phyloP scores from a whole-genome alignment of 2,329 filamentous ascomycete species.

The Penicillium psychrosexuale region DNA sequence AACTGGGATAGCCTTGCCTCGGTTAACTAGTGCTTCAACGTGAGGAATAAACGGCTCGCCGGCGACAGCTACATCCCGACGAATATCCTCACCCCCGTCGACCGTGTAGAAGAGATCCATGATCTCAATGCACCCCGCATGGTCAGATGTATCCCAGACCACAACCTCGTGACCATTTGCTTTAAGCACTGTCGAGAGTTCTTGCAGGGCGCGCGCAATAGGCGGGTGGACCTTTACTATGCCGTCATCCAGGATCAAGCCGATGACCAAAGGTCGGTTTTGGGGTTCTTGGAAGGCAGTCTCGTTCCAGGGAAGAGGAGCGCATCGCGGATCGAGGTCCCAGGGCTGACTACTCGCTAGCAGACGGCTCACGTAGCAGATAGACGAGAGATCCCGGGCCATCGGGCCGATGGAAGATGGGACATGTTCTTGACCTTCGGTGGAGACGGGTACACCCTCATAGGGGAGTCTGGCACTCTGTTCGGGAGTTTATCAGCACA shows the following conservation, averaged over 20 bases:
- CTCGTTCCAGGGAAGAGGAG: slow-evolving; percentile 55
- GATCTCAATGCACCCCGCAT: slow-evolving; percentile 53
- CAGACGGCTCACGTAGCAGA: slow-evolving; percentile 50
- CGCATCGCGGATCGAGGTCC: slow-evolving; percentile 54
- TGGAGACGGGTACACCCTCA: slow-evolving; percentile 57
- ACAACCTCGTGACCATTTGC: slow-evolving; percentile 55
- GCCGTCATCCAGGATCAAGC: slow-evolving; percentile 51
- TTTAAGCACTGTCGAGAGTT: slow-evolving; percentile 37
- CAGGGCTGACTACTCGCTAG: slow-evolving; percentile 52
- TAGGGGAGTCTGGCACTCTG: slow-evolving; percentile 59
- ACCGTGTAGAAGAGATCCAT: slow-evolving; percentile 62
- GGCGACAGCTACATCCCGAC: slow-evolving; percentile 51
- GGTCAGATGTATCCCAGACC: slow-evolving; percentile 51
- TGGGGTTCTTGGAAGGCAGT: slow-evolving; percentile 42
- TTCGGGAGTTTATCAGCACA: not conserved
- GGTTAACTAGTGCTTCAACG: slow-evolving; percentile 56
- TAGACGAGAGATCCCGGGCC: slow-evolving; percentile 51
- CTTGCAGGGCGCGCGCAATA: slow-evolving; percentile 46
- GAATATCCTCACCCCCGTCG: slow-evolving; percentile 63
- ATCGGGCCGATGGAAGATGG: slow-evolving; percentile 63
- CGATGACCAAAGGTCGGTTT: slow-evolving; percentile 49
- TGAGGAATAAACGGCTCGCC: slow-evolving; percentile 61
- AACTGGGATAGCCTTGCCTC: slow-evolving; percentile 55
- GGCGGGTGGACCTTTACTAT: slow-evolving; percentile 57
- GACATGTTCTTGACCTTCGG: slow-evolving; percentile 62